Evolutionary conservation across 1,284 basidiomycete species (phyloP), one percentile per base, ranked within the genome.

Genomic region (Lentinula novae-zelandiae): DNA sequence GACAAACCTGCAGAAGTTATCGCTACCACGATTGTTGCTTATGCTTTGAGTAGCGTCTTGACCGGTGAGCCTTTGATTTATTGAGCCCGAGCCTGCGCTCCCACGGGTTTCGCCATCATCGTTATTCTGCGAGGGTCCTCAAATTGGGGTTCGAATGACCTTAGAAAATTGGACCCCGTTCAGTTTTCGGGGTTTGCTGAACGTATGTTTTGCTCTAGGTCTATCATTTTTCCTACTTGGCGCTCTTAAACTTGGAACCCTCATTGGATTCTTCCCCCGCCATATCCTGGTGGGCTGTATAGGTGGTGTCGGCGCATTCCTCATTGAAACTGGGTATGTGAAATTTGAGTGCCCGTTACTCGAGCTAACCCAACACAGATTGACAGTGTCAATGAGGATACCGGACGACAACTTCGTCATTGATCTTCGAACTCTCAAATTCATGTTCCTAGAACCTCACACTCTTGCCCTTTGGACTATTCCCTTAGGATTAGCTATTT

Each of bases 251-350:
- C 81, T 98, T 6, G 96, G 96, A 4, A 82, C 86, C 4, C 75
- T 98, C 36, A 90, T 98, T 60, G 95, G 96, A 0, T 99, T 98
- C 76, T 98, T 99, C 76, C 96, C 96, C 10, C 82, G 96, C 7
- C 96, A 98, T 72, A 98, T 98, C 70, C 82, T 96, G 8, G 92
- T 97, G 10, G 95, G 95, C 1, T 96, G 95, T 70, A 98, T 99
- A 50, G 96, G 96, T 10, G 96, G 96, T 27, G 94, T 99, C 27
- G 96, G 96, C 12, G 86, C 92, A 13, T 99, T 99, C 74, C 79
- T 99, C 46, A 85, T 96, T 56, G 80, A 90, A 68, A 97, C 94
- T 1, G 95, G 94, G 88, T 91, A 66, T 62, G 80, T 72, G 44
- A 17, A 39, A 46, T 0, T 9, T 9, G 10, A 1, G 8, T 22